Base-by-base conservation (phyloP, 257 asterid genomes). In the Fraxinus excelsior region DNA sequence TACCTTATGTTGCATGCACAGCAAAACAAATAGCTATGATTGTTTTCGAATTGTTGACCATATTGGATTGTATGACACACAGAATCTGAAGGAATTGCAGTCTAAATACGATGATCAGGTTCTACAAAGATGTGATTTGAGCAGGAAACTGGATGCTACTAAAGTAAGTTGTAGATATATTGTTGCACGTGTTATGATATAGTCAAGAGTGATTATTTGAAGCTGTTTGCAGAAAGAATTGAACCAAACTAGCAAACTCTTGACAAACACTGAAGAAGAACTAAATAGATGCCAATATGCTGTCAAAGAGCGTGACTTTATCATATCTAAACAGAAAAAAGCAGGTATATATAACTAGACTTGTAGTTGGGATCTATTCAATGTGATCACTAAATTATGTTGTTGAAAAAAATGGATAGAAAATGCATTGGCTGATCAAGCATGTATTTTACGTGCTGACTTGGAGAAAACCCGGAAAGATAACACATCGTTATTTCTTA, bases 381-480 rank as follows among this genome's bases (percentile, higher is more conserved):
- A 12, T 76, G 16, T 53, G 65, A 46, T 78, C 35, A 68, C 82
- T 82, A 74, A 73, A 40, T 42, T 18, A 53, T 28, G 58, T 73
- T 76, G 74, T 67, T 32, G 66, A 77, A 70, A 69, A 69, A 32
- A 62, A 32, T 73, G 73, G 49, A 78, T 81, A 93, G 98, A 93
- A 85, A 93, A 89, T 87, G 95, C 92, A 2, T 79, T 93, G 81
- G 89, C 92, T 78, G 94, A 91, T 79, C 97, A 88, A 85, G 96
- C 98, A 73, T 87, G 92, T 85, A 89, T 81, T 19, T 86, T 93
- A 81, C 88, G 92, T 12, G 89, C 94, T 82, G 96, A 93, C 69
- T 82, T 93, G 92, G 98, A 91, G 74, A 91, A 88, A 86, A 82
- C 96, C 68, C 90, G 82, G 67, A 80, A 80, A 80, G 94, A 93